Evolutionary conservation across 352 stramenopile genomes (phyloP).

Genomic region (Phytopythium cucurbitacearum): DNA sequence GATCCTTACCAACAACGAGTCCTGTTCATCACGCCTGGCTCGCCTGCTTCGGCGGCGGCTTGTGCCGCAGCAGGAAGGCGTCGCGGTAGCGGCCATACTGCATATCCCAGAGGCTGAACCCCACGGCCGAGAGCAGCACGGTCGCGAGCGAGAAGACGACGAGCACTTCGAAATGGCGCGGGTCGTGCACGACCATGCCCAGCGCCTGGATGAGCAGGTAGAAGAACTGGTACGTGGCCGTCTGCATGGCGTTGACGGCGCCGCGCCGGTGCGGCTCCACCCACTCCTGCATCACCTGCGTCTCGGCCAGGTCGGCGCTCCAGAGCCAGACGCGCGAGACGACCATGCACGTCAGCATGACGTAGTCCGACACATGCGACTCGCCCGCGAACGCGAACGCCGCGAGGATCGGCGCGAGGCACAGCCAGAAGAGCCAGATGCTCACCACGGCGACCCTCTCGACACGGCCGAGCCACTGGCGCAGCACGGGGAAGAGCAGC

Average conservation of each 20-base stretch:
- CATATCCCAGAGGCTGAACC: constrained; percentile 51
- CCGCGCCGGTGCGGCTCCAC: constrained; percentile 44
- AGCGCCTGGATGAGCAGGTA: constrained; percentile 50
- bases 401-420: constrained; percentile 29
- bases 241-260: constrained; percentile 66
- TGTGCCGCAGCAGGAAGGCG: constrained; percentile 15
- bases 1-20: too few species aligned
- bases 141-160: constrained; percentile 48
- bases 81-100: constrained; percentile 28
- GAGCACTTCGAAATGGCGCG: constrained; percentile 48
- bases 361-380: constrained; percentile 44
- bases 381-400: constrained; percentile 40
- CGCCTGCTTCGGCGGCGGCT: too few species aligned
- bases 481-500: constrained; percentile 34
- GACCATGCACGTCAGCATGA: constrained; percentile 43
- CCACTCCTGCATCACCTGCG: constrained; percentile 72
- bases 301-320: constrained; percentile 54
- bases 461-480: constrained; percentile 22
- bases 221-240: constrained; percentile 56
- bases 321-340: constrained; percentile 55
- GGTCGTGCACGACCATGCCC: constrained; percentile 47
- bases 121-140: constrained; percentile 39
- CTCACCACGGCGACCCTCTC: constrained; percentile 45
- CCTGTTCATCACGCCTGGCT: too few species aligned
- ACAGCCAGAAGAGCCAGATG: constrained; percentile 65